Conservation (phyloP, 2,329 filamentous ascomycete species). For the Pseudocercospora eumusae region DNA sequence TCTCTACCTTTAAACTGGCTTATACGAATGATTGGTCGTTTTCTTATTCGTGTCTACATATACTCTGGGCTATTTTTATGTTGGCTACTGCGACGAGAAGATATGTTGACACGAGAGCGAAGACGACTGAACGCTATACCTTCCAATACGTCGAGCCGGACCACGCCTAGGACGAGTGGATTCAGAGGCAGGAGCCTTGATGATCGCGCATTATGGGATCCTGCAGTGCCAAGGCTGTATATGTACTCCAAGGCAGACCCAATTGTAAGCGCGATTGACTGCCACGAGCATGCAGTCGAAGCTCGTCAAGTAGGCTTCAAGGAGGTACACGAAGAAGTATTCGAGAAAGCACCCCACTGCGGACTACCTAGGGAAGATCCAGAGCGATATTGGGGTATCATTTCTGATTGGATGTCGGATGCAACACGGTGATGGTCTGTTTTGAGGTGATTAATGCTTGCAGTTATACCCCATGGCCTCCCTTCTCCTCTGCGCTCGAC, state of each 20-base stretch:
- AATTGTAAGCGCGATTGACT: conserved; percentile 58
- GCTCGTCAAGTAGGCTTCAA: conserved; percentile 53
- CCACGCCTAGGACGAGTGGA: background rate
- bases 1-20: conserved; percentile 24
- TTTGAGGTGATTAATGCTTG: background rate
- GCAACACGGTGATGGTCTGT: no score
- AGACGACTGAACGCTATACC: conserved; percentile 8
- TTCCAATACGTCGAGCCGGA: background rate
- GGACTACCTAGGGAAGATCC: conserved; percentile 61
- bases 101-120: conserved; percentile 13
- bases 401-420: background rate
- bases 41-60: conserved; percentile 15
- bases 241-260: conserved; percentile 61
- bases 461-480: background rate
- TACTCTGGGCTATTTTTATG: conserved; percentile 9
- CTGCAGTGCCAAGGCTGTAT: conserved; percentile 52
- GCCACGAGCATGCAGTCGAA: conserved; percentile 56
- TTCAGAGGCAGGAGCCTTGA: conserved; percentile 11
- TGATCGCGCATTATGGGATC: conserved; percentile 18
- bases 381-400: conserved; percentile 58
- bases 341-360: conserved; percentile 62
- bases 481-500: background rate
- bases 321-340: conserved; percentile 53
- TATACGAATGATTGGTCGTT: conserved; percentile 18
- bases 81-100: conserved; percentile 3